Base-by-base conservation (phyloP, 805 yeast genomes). In the Scheffersomyces ergatensis region DNA sequence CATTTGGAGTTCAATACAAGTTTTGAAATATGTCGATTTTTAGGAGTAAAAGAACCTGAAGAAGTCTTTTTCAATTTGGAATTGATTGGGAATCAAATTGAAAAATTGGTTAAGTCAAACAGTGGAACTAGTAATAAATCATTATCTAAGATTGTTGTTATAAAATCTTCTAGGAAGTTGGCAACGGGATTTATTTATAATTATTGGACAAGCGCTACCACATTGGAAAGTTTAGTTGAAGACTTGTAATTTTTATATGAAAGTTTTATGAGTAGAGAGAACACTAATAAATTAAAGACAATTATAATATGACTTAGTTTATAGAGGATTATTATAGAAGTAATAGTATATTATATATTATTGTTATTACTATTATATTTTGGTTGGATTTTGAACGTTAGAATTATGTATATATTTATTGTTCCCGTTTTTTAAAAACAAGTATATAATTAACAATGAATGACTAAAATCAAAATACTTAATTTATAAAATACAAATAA, bases 11-110 rank as follows among this genome's bases (percentile, higher is more conserved):
- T 60, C 27, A 40, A 44, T 12, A 47, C 50, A 3, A 53, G 47
- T 11, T 20, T 36, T 14, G 67, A 63, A 35, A 47, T 63, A 4
- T 58, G 65, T 34, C 15, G 38, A 29, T 63, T 63, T 31, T 43
- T 63, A 12, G 52, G 39, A 8, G 40, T 55, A 5, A 18, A 27
- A 4, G 49, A 44, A 34, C 37, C 49, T 5, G 54, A 51, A 37
- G 50, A 41, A 11, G 40, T 47, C 4, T 36, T 45, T 33, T 39
- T 38, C 16, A 34, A 40, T 4, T 33, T 46, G 24, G 37, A 36
- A 3, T 16, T 14, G n/a, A 37, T 53, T 2, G 44, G 42, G 16
- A 23, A 17, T 3, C 32, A 29, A n/a, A 29, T 29, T 8, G 29
- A 13, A 5, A 26, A 26, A 26, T 13, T 26, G 5, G 5, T 26